Percentiles rank a stretch among this genome's conserved stretches.
phyloP scores from a whole-genome alignment of 805 yeast species.

The Myxozyma nipponensis region DNA sequence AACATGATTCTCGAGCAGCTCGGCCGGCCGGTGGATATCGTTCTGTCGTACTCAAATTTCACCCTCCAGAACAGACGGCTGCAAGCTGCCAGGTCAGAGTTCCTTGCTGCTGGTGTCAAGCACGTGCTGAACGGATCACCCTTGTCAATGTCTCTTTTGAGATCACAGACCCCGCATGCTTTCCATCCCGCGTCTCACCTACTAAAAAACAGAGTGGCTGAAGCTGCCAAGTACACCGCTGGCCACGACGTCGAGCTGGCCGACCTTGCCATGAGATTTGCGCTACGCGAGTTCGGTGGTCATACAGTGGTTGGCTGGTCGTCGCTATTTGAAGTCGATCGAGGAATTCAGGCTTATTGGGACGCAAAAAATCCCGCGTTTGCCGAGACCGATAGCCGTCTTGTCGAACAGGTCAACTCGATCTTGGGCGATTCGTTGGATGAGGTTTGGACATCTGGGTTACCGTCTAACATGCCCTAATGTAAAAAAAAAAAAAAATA shows the following conservation, averaged over 20 bases:
- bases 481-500: too few species aligned
- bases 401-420: constrained; percentile 44
- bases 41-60: constrained; percentile 75
- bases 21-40: constrained; percentile 66
- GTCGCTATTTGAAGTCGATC: constrained; percentile 55
- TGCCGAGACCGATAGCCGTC: constrained; percentile 43
- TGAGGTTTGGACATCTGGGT: constrained; percentile 64
- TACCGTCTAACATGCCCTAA: constrained; percentile 29
- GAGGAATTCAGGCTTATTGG: constrained; percentile 59
- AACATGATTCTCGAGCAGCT: constrained; percentile 35
- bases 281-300: constrained; percentile 62
- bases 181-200: constrained; percentile 76
- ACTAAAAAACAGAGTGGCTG: constrained; percentile 47
- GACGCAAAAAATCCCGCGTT: constrained; percentile 40
- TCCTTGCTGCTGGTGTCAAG: constrained; percentile 55
- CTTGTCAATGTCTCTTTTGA: constrained; percentile 77
- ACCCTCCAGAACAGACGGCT: constrained; percentile 70
- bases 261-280: constrained; percentile 73
- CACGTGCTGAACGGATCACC: constrained; percentile 78
- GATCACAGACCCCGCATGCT: constrained; percentile 59
- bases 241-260: constrained; percentile 62
- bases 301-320: constrained; percentile 78
- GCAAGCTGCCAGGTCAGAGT: constrained; percentile 46
- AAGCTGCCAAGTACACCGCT: constrained; percentile 48
- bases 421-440: constrained; percentile 52